Evolutionary conservation across 352 stramenopile species (phyloP).

Genomic region (Globisporangium carolinianum): DNA sequence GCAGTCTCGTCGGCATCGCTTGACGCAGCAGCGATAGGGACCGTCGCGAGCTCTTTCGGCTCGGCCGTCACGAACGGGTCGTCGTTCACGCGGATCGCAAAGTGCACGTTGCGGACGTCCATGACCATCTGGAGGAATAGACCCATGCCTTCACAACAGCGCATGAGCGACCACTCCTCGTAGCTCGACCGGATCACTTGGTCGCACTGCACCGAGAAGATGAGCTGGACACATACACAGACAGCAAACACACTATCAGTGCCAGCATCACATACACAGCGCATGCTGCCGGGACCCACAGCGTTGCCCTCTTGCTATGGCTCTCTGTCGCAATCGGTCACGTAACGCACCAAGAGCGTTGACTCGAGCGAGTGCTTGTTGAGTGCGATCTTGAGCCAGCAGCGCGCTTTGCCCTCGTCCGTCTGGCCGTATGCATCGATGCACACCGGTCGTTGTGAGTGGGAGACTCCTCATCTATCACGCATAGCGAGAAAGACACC

Average conservation of each 20-base stretch:
- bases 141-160: constrained; percentile 59
- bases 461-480: no score
- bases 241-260: background rate
- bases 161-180: constrained; percentile 77
- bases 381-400: constrained; percentile 74
- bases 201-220: constrained; percentile 70
- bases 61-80: constrained; percentile 30
- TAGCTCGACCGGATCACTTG: constrained; percentile 69
- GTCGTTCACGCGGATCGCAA: constrained; percentile 60
- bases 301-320: background rate
- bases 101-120: constrained; percentile 60
- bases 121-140: constrained; percentile 75
- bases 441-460: no score
- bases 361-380: constrained; percentile 78
- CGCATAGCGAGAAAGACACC: no score
- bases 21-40: background rate
- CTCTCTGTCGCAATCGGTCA: background rate
- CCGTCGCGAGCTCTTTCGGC: constrained; percentile 8
- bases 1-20: background rate
- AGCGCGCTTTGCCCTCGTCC: constrained; percentile 55
- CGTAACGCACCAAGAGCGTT: constrained; percentile 47
- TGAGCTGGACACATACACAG: constrained; percentile 30
- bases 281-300: no score
- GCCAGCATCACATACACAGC: background rate
- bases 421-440: constrained; percentile 17